Conservation (phyloP, 768 basidiomycete species). For the Boletus edulis region DNA sequence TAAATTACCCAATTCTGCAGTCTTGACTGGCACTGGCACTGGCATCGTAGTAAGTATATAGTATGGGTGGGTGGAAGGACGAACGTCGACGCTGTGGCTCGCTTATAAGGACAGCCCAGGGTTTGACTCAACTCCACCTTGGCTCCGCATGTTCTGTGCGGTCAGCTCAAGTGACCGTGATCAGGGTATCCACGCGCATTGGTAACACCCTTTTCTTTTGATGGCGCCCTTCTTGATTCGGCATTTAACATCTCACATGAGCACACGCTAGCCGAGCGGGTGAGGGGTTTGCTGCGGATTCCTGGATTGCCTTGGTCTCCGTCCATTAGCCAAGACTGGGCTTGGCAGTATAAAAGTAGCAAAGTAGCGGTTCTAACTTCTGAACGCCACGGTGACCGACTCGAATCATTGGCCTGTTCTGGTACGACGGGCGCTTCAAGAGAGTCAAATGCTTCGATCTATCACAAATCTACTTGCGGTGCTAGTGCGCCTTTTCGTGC, state of each 20-base stretch:
- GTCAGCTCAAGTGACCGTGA: no score
- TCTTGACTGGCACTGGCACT: constrained; percentile 13
- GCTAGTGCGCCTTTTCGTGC: constrained; percentile 6
- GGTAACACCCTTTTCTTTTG: neutral
- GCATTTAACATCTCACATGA: no score
- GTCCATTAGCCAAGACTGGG: neutral
- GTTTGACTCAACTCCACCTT: neutral
- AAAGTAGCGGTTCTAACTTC: no score
- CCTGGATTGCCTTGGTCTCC: neutral
- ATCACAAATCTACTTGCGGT: constrained; percentile 7
- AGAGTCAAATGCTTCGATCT: constrained; percentile 13
- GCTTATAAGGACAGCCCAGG: neutral
- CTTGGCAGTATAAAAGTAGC: no score
- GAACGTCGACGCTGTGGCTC: neutral
- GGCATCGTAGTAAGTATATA: constrained; percentile 12
- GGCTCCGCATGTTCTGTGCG: neutral
- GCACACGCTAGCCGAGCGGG: neutral
- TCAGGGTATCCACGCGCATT: no score
- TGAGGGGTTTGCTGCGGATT: neutral
- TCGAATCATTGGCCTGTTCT: neutral
- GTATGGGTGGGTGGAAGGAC: no score
- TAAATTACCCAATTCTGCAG: constrained; percentile 13
- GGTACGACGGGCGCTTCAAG: neutral
- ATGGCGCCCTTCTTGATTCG: neutral
- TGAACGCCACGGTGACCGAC: neutral